Base-by-base conservation (phyloP, 192 early-diverging fungal genomes). In the Backusella sp. region DNA sequence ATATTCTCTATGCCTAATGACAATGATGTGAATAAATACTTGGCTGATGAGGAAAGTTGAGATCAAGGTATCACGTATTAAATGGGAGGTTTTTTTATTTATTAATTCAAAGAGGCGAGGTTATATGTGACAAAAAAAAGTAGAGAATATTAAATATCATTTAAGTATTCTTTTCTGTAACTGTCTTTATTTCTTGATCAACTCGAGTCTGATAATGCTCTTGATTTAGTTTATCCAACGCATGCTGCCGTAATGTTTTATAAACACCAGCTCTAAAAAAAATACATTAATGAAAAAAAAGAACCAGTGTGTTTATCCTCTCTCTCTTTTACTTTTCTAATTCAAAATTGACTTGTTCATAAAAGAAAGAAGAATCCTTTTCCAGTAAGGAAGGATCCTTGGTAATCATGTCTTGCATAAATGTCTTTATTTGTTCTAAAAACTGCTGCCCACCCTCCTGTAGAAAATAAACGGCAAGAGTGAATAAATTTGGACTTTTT, bases 401-500 rank as follows among this genome's bases (percentile, higher is more conserved):
- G 4, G 34, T 41, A 30, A 74, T 36, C n/a, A 66, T 44, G 21
- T 74, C 73, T 66, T 74, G 59, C 73, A 74, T 74, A n/a, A 74
- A 74, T 7, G 32, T 6, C 28, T 74, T 74, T 8, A 62, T 17
- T 21, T 66, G 65, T 1, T 74, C 49, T 17, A 74, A 42, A 44
- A 74, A 74, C 53, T 62, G 36, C 15, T 74, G 73, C 8, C 73
- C 73, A 34, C 3, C 37, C 28, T 59, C 32, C 73, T 74, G 66
- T 53, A 41, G 19, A 36, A 7, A 26, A 6, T 23, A 14, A 32
- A 32, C 32, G 32, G 32, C 3, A 36, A 19, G 39, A 70, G 23
- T 21, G 15, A 68, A 26, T 34, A 68, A 37, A 19, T 1, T 65
- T 12, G 8, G 4, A 65, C 26, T 32, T 32, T 32, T 28, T 28